A percentile compares a stretch with the other conserved stretches of the same genome.
Conservation (phyloP, 2,329 filamentous ascomycete species). For the Piedraia hortae region DNA sequence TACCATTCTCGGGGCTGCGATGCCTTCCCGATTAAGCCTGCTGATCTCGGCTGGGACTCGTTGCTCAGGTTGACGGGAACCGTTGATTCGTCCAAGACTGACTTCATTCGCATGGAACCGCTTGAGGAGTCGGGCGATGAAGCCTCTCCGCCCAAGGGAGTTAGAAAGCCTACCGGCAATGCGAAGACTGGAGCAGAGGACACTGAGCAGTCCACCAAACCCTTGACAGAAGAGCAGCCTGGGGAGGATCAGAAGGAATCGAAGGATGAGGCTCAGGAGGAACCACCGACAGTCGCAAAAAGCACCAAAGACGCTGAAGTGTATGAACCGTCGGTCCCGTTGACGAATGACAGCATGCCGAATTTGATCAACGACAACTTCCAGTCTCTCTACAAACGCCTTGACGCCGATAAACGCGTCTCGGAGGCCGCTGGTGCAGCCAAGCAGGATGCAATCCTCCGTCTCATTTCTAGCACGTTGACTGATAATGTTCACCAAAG, state of each 20-base stretch:
- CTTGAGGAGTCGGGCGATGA: too few relatives aligned
- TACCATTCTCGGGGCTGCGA: slow-evolving; percentile 98
- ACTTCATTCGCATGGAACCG: too few relatives aligned
- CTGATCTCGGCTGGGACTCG: slow-evolving; percentile 71
- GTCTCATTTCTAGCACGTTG: slow-evolving; percentile 38
- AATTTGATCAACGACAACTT: slow-evolving; percentile 19
- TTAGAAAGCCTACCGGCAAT: slow-evolving; percentile 25
- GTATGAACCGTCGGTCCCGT: background rate
- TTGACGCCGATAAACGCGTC: slow-evolving; percentile 41
- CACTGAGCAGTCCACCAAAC: slow-evolving; percentile 3
- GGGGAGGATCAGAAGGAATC: slow-evolving; percentile 7
- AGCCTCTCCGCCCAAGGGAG: too few relatives aligned
- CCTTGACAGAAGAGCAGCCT: slow-evolving; percentile 3
- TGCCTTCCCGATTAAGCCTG: slow-evolving; percentile 58
- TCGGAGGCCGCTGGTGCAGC: slow-evolving; percentile 33
- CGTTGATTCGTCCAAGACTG: slow-evolving; percentile 47
- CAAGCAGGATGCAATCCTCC: slow-evolving; percentile 42
- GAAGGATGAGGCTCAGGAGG: too few relatives aligned
- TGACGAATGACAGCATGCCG: background rate
- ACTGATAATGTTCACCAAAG: slow-evolving; percentile 49
- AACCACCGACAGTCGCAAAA: too few relatives aligned
- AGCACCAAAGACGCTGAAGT: background rate
- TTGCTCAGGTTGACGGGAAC: slow-evolving; percentile 67
- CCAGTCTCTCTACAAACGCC: slow-evolving; percentile 27
- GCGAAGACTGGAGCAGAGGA: slow-evolving; percentile 3